These are phyloP conservation scores for Anthracocystis setariae DNA, from an alignment of 1,284 basidiomycete species.

Conservation along the genomic window DNA sequence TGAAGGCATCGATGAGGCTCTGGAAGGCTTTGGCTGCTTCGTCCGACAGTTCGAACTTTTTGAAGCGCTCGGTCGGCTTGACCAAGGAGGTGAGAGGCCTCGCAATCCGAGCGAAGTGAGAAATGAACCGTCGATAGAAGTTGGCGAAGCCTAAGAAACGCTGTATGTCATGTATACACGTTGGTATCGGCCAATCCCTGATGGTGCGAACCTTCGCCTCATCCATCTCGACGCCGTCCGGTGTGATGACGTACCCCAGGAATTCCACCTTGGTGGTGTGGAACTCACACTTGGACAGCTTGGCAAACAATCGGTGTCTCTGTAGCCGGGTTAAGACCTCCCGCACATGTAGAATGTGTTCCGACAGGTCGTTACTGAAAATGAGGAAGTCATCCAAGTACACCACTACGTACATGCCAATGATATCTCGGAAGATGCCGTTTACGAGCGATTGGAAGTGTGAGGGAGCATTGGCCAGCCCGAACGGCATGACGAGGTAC, in stretches of 20 bases:
- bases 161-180: constrained; percentile 64
- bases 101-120: constrained; percentile 67
- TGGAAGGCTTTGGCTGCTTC: neutral
- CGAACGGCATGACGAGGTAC: no score
- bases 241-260: constrained; percentile 69
- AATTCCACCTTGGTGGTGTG: constrained; percentile 60
- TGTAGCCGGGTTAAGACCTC: constrained; percentile 68
- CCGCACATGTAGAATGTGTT: constrained; percentile 68
- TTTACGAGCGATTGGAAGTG: no score
- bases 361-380: constrained; percentile 68
- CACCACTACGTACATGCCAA: no score
- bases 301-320: constrained; percentile 21
- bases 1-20: constrained; percentile 17
- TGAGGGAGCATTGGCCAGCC: no score
- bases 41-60: constrained; percentile 4
- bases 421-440: no score
- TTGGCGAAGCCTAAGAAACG: constrained; percentile 69
- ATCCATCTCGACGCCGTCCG: constrained; percentile 69
- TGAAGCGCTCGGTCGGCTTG: constrained; percentile 9
- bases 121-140: constrained; percentile 70
- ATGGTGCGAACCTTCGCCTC: constrained; percentile 69
- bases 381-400: constrained; percentile 72
- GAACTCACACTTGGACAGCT: constrained; percentile 22
- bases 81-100: constrained; percentile 60
- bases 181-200: constrained; percentile 69